Conservation (phyloP, 1,284 basidiomycete species). For the Malassezia brasiliensis region DNA sequence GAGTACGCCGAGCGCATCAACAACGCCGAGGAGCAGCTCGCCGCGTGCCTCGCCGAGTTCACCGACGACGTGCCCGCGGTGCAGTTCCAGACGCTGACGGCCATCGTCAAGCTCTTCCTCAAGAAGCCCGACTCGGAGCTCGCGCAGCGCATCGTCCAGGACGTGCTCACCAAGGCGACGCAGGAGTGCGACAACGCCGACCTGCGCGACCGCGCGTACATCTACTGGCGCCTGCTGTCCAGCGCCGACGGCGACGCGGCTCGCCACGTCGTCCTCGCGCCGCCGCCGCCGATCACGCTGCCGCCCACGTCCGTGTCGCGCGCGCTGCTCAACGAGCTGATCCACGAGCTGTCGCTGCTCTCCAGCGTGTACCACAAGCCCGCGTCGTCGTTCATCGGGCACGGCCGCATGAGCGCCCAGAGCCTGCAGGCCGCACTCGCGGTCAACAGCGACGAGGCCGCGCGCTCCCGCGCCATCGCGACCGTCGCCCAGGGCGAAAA, state of each 20-base stretch:
- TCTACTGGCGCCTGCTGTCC: slow-evolving; percentile 87
- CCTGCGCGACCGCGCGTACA: slow-evolving; percentile 88
- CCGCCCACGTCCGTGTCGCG: slow-evolving; percentile 81
- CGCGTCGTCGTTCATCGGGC: slow-evolving; percentile 53
- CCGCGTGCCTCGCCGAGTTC: slow-evolving; percentile 82
- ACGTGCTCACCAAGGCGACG: slow-evolving; percentile 81
- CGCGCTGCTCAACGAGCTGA: slow-evolving; percentile 80
- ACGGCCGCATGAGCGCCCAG: slow-evolving; percentile 42
- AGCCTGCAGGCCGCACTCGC: slow-evolving; percentile 15
- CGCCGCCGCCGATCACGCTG: slow-evolving; percentile 83
- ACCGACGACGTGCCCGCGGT: slow-evolving; percentile 88
- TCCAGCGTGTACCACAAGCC: slow-evolving; percentile 95
- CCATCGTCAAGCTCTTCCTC: slow-evolving; percentile 91
- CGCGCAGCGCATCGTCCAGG: slow-evolving; percentile 72
- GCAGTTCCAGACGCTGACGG: slow-evolving; percentile 87
- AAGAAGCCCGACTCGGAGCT: slow-evolving; percentile 76
- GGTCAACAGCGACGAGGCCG: slow-evolving; percentile 29
- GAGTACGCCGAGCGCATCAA: slow-evolving; percentile 96
- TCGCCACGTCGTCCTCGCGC: slow-evolving; percentile 79
- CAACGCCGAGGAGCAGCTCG: slow-evolving; percentile 83
- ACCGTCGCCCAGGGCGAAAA: slow-evolving; percentile 52
- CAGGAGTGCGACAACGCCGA: slow-evolving; percentile 95
- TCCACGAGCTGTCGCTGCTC: slow-evolving; percentile 58
- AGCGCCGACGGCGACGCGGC: slow-evolving; percentile 79
- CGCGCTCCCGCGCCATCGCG: slow-evolving; percentile 39